Base-by-base conservation (phyloP, 805 yeast genomes). In the Nakazawaea wickerhamii region DNA sequence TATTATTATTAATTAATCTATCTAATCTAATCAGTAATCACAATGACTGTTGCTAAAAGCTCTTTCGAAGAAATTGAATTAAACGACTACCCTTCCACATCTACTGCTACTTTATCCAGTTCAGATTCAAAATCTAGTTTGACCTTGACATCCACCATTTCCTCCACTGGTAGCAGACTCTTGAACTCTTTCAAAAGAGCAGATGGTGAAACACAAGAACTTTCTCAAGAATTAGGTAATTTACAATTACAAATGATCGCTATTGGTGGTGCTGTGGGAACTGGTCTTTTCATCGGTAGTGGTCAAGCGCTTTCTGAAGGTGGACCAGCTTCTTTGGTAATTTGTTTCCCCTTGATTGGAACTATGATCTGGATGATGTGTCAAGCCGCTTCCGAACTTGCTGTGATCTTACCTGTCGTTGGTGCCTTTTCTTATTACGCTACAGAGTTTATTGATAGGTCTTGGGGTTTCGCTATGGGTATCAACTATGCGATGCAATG, bases 391-490 rank as follows among this genome's bases (percentile, higher is more conserved):
- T 79, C 81, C 47, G 85, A 79, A 52, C 46, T 79, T 45, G 76
- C 81, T 25, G 75, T 77, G 27, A 65, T 77, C 2, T 78, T 72
- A 58, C 85, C 85, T 9, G 70, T 78, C 14, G 68, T 81, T 7
- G 85, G 85, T 57, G 79, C 83, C 5, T 79, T 79, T 51, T 70
- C 77, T 32, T 72, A 81, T n/a, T 79, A 73, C 57, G 72, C 79
- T 9, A 64, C 79, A n/a, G 63, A 75, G 48, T 78, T 79, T 51
- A 61, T 80, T 42, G 82, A 79, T 50, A 70, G 71, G 13, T 74
- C 81, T 7, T 72, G 76, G 66, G 85, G 83, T 23, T 79, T 76
- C 53, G 81, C 84, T 7, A 65, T 70, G 57, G 81, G 80, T 45
- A 73, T 77, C 71, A 77, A 72, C 53, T 75, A 75, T 51, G 70